phyloP scores from a whole-genome alignment of 1,284 basidiomycete species.

The Malassezia sp. region DNA sequence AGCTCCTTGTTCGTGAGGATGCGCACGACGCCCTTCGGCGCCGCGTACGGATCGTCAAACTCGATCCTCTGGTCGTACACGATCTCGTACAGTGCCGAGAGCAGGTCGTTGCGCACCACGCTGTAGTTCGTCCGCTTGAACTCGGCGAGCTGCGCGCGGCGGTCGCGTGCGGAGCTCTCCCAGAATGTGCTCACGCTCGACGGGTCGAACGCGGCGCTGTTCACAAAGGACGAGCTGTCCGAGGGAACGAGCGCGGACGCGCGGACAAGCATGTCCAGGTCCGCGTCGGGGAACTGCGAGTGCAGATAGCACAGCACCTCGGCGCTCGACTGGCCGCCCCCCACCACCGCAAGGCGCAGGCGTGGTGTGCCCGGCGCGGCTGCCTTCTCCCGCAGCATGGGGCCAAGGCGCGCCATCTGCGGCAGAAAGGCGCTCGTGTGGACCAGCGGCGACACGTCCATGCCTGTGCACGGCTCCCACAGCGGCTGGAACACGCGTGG shows the following conservation, averaged over 20 bases:
- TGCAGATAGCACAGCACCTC: constrained; percentile 42
- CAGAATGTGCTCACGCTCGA: constrained; percentile 42
- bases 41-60: constrained; percentile 25
- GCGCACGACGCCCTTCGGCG: constrained; percentile 20
- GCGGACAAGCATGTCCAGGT: constrained; percentile 40
- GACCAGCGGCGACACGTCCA: constrained; percentile 22
- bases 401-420: constrained; percentile 25
- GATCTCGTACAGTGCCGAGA: constrained; percentile 34
- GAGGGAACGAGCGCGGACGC: constrained; percentile 39
- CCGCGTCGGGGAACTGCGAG: constrained; percentile 34
- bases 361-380: constrained; percentile 12
- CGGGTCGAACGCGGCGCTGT: constrained; percentile 43
- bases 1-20: constrained; percentile 15
- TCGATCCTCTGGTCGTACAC: constrained; percentile 43
- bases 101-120: constrained; percentile 35
- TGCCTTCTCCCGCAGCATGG: constrained; percentile 18
- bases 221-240: constrained; percentile 44
- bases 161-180: constrained; percentile 24
- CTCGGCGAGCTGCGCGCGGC: constrained; percentile 32
- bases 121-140: constrained; percentile 45
- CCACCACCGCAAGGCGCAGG: constrained; percentile 38
- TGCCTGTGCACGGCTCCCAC: constrained; percentile 10
- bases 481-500: constrained; percentile 24
- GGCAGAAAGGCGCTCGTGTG: constrained; percentile 39
- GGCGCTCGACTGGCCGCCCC: constrained; percentile 41